Evolutionary conservation across 2,329 filamentous ascomycete species (phyloP).

Genomic region (Pyrenophora seminiperda): DNA sequence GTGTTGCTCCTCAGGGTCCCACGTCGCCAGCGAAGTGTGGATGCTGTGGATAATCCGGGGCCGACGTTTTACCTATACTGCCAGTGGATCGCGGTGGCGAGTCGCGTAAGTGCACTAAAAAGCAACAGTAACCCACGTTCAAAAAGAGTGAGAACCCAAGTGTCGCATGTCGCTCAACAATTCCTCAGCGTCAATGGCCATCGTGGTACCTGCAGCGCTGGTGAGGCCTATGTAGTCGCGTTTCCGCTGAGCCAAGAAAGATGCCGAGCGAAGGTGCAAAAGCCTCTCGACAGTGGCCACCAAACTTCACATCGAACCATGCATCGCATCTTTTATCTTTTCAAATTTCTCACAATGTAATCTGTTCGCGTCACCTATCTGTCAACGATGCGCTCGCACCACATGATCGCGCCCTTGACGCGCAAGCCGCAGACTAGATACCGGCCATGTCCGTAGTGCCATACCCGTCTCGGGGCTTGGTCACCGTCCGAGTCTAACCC

Average conservation of each 20-base stretch:
- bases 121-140: too few relatives aligned
- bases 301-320: neutral
- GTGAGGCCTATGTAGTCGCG: neutral
- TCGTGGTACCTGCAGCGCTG: neutral
- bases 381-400: neutral
- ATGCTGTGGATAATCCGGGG: too few relatives aligned
- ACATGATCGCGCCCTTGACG: constrained; percentile 7
- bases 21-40: neutral
- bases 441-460: neutral
- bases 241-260: neutral
- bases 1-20: neutral
- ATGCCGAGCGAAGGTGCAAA: neutral
- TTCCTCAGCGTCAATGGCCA: neutral
- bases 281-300: too few relatives aligned
- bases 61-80: neutral
- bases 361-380: neutral
- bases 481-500: neutral
- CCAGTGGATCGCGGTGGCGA: too few relatives aligned
- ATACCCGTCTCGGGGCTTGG: constrained; percentile 1
- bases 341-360: neutral
- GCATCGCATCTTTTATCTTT: neutral
- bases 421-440: neutral
- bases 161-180: neutral
- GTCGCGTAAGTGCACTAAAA: too few relatives aligned
- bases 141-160: too few relatives aligned